phyloP scores from a whole-genome alignment of 176 grass and related monocot genomes.

The Triticum turgidum region DNA sequence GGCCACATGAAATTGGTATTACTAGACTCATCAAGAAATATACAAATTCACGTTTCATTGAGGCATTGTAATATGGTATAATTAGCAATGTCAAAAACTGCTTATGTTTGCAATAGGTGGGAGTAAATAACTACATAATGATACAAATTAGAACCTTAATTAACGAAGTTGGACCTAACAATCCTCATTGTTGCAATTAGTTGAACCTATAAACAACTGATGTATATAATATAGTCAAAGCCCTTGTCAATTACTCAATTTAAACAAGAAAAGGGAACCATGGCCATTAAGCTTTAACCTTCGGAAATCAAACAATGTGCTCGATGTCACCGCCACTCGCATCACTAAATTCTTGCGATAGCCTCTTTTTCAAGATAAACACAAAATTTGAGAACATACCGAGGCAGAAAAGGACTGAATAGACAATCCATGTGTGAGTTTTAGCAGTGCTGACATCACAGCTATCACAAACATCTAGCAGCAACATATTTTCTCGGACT shows the following conservation, averaged over 20 bases:
- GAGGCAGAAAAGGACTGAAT: neutral
- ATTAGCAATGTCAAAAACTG: neutral
- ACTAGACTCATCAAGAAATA: neutral
- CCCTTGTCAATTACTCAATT: conserved; percentile 1
- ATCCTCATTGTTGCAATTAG: neutral
- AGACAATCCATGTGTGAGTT: neutral
- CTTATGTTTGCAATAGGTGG: neutral
- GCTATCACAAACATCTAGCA: neutral
- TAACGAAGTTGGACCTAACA: conserved; percentile 3
- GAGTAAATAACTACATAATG: conserved; percentile 3
- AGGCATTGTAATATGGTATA: neutral
- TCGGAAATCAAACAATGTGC: neutral
- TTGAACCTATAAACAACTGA: neutral
- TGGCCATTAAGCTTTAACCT: neutral
- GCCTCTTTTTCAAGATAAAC: neutral
- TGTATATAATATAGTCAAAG: neutral
- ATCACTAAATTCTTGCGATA: conserved; percentile 2
- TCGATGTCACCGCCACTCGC: neutral
- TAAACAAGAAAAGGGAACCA: neutral
- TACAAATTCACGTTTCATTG: neutral
- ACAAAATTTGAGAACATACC: neutral
- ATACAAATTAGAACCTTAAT: conserved; percentile 1
- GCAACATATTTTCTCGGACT: neutral
- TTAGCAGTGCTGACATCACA: neutral
- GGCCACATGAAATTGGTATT: neutral